Evolutionary conservation across 2,329 filamentous ascomycete species (phyloP).

Genomic region (Colletotrichum chrysophilum): DNA sequence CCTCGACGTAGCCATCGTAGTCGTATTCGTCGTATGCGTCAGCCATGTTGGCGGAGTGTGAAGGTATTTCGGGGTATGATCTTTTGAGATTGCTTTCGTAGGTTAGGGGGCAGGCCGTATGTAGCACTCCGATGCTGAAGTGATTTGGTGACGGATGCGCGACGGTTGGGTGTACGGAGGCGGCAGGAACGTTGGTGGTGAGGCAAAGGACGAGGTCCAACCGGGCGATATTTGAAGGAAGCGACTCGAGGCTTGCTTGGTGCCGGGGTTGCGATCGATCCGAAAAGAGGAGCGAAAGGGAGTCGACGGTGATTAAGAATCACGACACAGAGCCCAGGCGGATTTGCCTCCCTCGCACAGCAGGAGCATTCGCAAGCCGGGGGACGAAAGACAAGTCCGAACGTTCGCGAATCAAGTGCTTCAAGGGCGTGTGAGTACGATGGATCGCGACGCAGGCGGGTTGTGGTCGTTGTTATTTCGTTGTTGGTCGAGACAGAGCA

Average conservation of each 20-base stretch:
- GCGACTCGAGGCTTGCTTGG: not conserved
- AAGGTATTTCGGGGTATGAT: not conserved
- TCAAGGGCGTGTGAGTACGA: not conserved
- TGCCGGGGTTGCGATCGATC: constrained; percentile 6
- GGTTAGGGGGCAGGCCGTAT: not conserved
- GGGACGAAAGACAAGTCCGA: not conserved
- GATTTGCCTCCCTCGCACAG: constrained; percentile 12
- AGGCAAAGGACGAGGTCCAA: not conserved
- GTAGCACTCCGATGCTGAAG: not conserved
- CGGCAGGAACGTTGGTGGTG: not conserved
- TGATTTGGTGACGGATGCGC: not conserved
- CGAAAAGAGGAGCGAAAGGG: not conserved
- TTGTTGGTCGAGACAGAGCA: not conserved
- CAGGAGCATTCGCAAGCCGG: not conserved
- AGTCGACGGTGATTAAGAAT: constrained; percentile 11
- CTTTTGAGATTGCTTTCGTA: not conserved
- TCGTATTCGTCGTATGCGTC: constrained; percentile 65
- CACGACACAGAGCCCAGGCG: constrained; percentile 17
- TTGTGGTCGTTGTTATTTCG: not conserved
- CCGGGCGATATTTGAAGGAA: not conserved
- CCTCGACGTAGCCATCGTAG: constrained; percentile 71
- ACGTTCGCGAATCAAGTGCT: not conserved
- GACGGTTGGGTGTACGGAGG: not conserved
- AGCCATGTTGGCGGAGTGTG: constrained; percentile 46
- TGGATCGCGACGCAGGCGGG: not conserved